Evolutionary conservation across 352 stramenopile genomes (phyloP), one percentile per base, ranked within the genome.

Genomic region (Pythium rhizo-oryzae): DNA sequence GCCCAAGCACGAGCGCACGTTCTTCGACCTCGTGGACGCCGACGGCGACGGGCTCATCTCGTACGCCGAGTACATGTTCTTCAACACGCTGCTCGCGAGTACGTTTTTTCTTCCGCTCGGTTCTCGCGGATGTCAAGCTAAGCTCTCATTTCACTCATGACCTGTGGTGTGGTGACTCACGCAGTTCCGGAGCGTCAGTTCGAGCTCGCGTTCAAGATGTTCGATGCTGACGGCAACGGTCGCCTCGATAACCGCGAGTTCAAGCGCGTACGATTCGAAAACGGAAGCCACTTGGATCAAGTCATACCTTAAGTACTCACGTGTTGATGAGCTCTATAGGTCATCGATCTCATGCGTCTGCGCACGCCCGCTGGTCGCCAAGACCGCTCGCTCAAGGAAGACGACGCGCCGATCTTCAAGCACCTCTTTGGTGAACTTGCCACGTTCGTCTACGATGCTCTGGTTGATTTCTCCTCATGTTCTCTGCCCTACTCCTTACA

Each of bases 31-130:
- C 41, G 84, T 97, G 41, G 88, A 97, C 62, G 83, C 86, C 11
- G 90, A 97, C 46, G 87, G 88, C 15, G 90, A 97, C 70, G 90
- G 89, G 0, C 72, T 96, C 30, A 96, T 97, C 62, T 93, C 84
- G 62, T 97, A 95, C 71, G 62, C 84, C 19, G 87, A 97, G 81
- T 97, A 93, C 79, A 93, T 95, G 79, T 92, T 96, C 70, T 96
- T 96, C 75, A 89, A 90, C 61, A 94, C 85, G 51, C 69, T 97
- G 46, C 82, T 97, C 11, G 76, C 84, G 24, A 94, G 87, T 95
- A 77, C 67, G 86, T 86, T n/a, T 47, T n/a, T 47, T 30, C 4
- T 24, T 63, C 8, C n/a, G n/a, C n/a, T n/a, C n/a, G n/a, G n/a
- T n/a, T n/a, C n/a, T n/a, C n/a, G n/a, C n/a, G n/a, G n/a, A n/a